These are phyloP conservation scores for Colletotrichum sp. DNA, from an alignment of 2,329 filamentous ascomycete genomes.

Conservation along the genomic window DNA sequence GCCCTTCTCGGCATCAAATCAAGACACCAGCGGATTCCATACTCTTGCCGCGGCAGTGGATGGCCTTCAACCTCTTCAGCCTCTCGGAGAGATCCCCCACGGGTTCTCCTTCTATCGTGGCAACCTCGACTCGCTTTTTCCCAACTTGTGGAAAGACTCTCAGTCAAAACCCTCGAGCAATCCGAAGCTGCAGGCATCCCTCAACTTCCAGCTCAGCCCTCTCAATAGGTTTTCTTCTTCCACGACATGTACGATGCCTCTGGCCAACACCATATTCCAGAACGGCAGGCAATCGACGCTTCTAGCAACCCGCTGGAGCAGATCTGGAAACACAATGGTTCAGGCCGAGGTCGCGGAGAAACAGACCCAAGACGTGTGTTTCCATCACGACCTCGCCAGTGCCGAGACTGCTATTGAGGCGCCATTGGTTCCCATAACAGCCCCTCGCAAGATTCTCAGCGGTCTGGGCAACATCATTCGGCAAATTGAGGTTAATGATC, in stretches of 20 bases:
- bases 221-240: background rate
- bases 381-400: slow-evolving; percentile 21
- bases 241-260: slow-evolving; percentile 58
- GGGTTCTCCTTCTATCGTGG: slow-evolving; percentile 61
- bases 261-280: slow-evolving; percentile 80
- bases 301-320: slow-evolving; percentile 46
- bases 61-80: slow-evolving; percentile 46
- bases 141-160: slow-evolving; percentile 44
- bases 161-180: background rate
- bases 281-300: slow-evolving; percentile 69
- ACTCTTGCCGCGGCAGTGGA: slow-evolving; percentile 63
- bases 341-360: slow-evolving; percentile 37
- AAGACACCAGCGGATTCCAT: slow-evolving; percentile 36
- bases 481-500: slow-evolving; percentile 56
- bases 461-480: slow-evolving; percentile 83
- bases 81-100: slow-evolving; percentile 32
- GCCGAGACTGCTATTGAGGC: slow-evolving; percentile 25
- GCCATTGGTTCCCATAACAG: slow-evolving; percentile 67
- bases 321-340: slow-evolving; percentile 24
- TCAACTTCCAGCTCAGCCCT: background rate
- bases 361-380: slow-evolving; percentile 40
- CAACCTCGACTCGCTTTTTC: slow-evolving; percentile 42
- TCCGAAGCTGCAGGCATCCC: slow-evolving; percentile 8
- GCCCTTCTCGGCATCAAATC: slow-evolving; percentile 1
- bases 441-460: slow-evolving; percentile 63